phyloP scores from a whole-genome alignment of 2,329 filamentous ascomycete species.

The Cladophialophora psammophila region DNA sequence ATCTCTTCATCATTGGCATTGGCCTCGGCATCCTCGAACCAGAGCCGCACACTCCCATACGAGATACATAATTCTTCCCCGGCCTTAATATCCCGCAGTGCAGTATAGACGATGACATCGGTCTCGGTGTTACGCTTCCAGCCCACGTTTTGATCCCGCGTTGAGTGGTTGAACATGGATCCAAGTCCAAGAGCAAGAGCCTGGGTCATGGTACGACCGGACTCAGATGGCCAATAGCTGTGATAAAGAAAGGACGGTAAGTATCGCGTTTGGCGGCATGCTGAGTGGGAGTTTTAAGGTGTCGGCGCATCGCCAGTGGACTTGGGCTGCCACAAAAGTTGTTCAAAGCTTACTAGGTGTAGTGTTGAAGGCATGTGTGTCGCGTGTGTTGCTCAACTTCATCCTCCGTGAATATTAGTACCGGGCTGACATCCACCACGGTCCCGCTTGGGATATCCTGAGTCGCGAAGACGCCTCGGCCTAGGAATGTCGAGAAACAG shows the following conservation, averaged over 20 bases:
- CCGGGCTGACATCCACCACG: constrained; percentile 42
- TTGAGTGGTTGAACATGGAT: constrained; percentile 64
- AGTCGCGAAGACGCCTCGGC: constrained; percentile 43
- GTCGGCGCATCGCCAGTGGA: neutral
- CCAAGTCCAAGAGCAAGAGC: constrained; percentile 62
- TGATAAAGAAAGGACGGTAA: constrained; percentile 1
- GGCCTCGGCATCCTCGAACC: constrained; percentile 42
- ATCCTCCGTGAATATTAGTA: constrained; percentile 52
- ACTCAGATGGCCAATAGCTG: constrained; percentile 42
- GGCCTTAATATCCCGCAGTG: constrained; percentile 54
- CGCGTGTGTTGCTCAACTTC: constrained; percentile 56
- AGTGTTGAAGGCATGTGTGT: constrained; percentile 59
- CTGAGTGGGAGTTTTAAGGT: neutral
- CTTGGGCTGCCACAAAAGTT: neutral
- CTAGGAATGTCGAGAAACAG: constrained; percentile 28
- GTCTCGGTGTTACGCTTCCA: constrained; percentile 57
- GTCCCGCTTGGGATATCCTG: constrained; percentile 38
- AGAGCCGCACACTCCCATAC: constrained; percentile 41
- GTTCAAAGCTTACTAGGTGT: constrained; percentile 57
- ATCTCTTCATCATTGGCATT: constrained; percentile 9
- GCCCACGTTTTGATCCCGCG: constrained; percentile 57
- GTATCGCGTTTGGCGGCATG: neutral
- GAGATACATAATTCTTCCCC: constrained; percentile 61
- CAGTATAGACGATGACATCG: constrained; percentile 55
- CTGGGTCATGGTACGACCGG: constrained; percentile 50